These are phyloP conservation scores for Lupinus albus DNA, from an alignment of 306 rosid species.

Conservation along the genomic window DNA sequence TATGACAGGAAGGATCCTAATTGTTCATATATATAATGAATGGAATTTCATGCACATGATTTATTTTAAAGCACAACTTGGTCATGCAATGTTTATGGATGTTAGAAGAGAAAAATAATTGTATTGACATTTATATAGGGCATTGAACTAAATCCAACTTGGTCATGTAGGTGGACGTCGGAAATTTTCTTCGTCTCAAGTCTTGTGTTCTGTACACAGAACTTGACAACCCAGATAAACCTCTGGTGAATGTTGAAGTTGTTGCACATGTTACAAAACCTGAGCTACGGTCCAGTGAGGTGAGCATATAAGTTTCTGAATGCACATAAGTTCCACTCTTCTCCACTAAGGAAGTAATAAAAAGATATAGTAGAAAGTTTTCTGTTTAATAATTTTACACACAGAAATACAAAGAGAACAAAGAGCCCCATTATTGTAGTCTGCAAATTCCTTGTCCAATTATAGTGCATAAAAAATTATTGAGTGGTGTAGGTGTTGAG, in stretches of 20 bases:
- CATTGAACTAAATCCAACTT: constrained; percentile 28
- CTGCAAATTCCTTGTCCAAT: not conserved
- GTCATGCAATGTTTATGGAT: not conserved
- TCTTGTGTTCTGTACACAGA: constrained; percentile 83
- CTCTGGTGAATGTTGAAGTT: constrained; percentile 80
- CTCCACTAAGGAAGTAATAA: not conserved
- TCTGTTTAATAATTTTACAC: not conserved
- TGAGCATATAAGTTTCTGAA: constrained; percentile 33
- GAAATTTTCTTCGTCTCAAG: constrained; percentile 82
- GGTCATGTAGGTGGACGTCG: constrained; percentile 82
- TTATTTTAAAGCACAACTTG: too few species aligned
- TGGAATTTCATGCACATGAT: constrained; percentile 3
- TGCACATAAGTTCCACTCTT: not conserved
- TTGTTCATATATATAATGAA: constrained; percentile 9
- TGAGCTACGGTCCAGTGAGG: constrained; percentile 83
- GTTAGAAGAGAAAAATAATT: constrained; percentile 16
- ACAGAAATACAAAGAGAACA: not conserved
- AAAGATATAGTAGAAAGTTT: not conserved
- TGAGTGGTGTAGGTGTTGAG: too few species aligned
- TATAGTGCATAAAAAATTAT: too few species aligned
- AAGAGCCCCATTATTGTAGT: not conserved
- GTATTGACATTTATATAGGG: constrained; percentile 6
- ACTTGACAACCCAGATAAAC: constrained; percentile 55
- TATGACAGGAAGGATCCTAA: constrained; percentile 6
- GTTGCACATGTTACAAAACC: constrained; percentile 86